Base-by-base conservation (phyloP, 768 basidiomycete species). In the Trametes elegans region DNA sequence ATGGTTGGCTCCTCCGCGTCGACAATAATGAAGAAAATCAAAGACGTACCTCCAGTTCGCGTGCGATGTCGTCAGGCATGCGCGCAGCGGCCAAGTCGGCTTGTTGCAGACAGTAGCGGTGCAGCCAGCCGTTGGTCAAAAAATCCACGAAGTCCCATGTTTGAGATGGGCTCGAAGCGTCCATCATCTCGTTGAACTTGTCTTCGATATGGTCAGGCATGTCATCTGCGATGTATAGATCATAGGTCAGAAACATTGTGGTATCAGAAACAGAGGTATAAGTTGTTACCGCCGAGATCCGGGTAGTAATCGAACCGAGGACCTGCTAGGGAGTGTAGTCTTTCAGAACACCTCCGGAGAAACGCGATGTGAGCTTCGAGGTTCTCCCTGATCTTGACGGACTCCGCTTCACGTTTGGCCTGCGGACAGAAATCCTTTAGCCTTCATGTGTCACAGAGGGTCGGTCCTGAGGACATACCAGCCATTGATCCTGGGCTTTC, bases 181-280 rank as follows among this genome's bases (percentile, higher is more conserved):
- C 84, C 66, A 89, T 84, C 7, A 93, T 71, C 18, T 81, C 76
- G 48, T 88, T 84, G 58, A 84, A 85, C 7, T 87, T 64, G 43
- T 77, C 66, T 48, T 77, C 78, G 8, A 76, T 66, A 18, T 68
- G 48, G 21, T 68, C 68, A 0, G 74, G 73, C 6, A 67, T 64
- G 1, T 60, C 46, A 23, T 67, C 72, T 72, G 44, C 43, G 19
- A 1, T 23, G 16, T 0, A 28, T 9, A n/a, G n/a, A n/a, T n/a
- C n/a, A n/a, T n/a, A n/a, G n/a, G n/a, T 29, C 14, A 21, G 13
- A 8, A 1, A 23, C 24, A 39, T 11, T 1, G n/a, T n/a, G 24
- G 5, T 18, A 16, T n/a, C 16, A 19, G 1, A n/a, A 42, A n/a
- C 23, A 49, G 46, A 19, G 21, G 14, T 2, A 26, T 2, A 34